Base-by-base conservation (phyloP, 2,329 filamentous ascomycete genomes). In the Coniochaeta sp. region DNA sequence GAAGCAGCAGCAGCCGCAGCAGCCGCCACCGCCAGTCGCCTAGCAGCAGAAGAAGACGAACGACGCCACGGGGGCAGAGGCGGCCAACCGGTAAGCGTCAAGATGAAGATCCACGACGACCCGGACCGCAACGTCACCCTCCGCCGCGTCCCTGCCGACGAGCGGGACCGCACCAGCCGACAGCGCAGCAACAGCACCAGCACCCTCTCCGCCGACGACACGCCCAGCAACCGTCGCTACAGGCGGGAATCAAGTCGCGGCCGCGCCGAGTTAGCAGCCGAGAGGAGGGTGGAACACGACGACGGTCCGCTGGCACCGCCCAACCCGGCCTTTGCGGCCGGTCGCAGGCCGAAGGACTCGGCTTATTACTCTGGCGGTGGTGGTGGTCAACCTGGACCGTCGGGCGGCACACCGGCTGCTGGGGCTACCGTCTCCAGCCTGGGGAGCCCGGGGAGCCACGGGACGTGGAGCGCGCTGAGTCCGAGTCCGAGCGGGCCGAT, bases 361-460 rank as follows among this genome's bases (percentile, higher is more conserved):
- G 78, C 79, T 8, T 84, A 85, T 59, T 84, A 82, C 60, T 81
- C 79, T 13, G 78, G 78, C 7, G n/a, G n/a, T n/a, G n/a, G n/a
- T n/a, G n/a, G n/a, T n/a, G n/a, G n/a, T n/a, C 67, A 69, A 53
- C 67, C 73, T 2, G 69, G 71, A 3, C 71, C 71, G 14, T 69
- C 72, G n/a, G 72, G 70, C 1, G 56, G 57, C 26, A 60, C 62
- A 7, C 67, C 71, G 1, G 63, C 67, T n/a, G 68, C 68, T 1
- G 67, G 66, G 3, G 66, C 65, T 30, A 77, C 76, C 4, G 66
- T 76, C 38, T 78, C 78, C 46, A 77, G 70, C 52, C 59, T 74
- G 13, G 75, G 67, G 38, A 78, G 74, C 55, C 64, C 65, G 33
- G 65, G 60, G 47, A 74, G 71, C 55, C 76, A 79, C 55, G 76